These are phyloP conservation scores for Zizania palustris DNA, from an alignment of 202 grass and related monocot genomes.

Conservation along the genomic window DNA sequence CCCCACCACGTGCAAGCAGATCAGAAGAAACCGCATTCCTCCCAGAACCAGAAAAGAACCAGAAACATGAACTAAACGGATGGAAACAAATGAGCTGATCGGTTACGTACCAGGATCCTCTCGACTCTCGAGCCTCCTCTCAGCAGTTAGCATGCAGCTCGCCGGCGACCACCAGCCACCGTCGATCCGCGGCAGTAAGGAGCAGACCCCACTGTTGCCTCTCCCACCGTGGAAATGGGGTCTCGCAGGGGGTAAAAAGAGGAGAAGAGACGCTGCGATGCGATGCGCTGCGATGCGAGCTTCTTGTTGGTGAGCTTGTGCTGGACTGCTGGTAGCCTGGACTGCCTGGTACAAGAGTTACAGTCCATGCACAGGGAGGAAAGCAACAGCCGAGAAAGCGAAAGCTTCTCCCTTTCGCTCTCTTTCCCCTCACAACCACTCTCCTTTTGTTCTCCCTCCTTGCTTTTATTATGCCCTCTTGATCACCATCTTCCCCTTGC, in stretches of 20 bases:
- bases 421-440: conserved; percentile 29
- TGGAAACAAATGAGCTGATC: background rate
- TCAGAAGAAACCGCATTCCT: conserved; percentile 32
- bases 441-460: conserved; percentile 19
- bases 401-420: conserved; percentile 49
- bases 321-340: background rate
- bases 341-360: conserved; percentile 41
- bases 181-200: background rate
- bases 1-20: conserved; percentile 50
- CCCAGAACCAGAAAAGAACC: conserved; percentile 21
- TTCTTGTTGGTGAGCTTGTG: conserved; percentile 37
- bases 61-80: background rate
- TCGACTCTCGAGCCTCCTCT: background rate
- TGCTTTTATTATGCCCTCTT: conserved; percentile 28
- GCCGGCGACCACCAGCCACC: background rate
- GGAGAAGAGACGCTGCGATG: background rate
- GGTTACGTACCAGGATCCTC: conserved; percentile 18
- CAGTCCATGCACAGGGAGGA: conserved; percentile 51
- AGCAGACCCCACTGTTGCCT: background rate
- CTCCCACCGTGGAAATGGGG: conserved; percentile 7
- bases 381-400: conserved; percentile 66
- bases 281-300: conserved; percentile 17
- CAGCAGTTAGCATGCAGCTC: background rate
- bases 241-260: background rate
- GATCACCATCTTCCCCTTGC: conserved; percentile 23